Conservation (phyloP, 2,329 filamentous ascomycete species). For the Beauveria pseudobassiana region DNA sequence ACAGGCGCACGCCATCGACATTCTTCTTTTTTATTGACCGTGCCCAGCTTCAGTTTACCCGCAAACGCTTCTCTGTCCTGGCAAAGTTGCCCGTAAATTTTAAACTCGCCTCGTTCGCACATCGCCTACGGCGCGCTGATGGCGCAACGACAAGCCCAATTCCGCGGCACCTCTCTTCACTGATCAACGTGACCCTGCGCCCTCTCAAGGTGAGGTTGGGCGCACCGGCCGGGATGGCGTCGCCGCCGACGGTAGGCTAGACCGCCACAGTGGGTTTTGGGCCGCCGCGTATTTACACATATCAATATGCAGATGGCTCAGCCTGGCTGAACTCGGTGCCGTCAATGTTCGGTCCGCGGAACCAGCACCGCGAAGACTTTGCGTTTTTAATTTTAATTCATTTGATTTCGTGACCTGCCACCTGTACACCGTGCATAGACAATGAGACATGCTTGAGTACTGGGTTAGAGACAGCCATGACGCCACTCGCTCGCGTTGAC, state of each 20-base stretch:
- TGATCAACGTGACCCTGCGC: neutral
- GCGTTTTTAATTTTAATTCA: neutral
- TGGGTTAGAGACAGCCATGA: no score
- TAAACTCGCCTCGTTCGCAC: neutral
- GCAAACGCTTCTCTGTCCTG: no score
- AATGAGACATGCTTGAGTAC: no score
- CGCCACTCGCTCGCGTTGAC: neutral
- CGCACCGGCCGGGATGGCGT: neutral
- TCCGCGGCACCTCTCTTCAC: neutral
- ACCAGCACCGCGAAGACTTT: neutral
- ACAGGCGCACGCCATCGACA: neutral
- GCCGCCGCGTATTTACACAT: neutral
- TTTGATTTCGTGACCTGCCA: neutral
- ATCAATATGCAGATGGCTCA: neutral
- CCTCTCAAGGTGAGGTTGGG: neutral
- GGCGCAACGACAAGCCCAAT: neutral
- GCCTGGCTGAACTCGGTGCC: neutral
- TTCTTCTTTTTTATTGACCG: neutral
- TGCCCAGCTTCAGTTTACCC: neutral
- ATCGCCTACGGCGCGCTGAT: neutral
- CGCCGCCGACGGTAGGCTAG: neutral
- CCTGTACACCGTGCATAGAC: neutral
- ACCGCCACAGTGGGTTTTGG: neutral
- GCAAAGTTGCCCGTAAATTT: no score
- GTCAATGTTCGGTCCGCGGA: neutral